A percentile compares a stretch with the other conserved stretches of the same genome.
Evolutionary conservation across 805 yeast species (phyloP).

Genomic region (Sugiyamaella smithiae): DNA sequence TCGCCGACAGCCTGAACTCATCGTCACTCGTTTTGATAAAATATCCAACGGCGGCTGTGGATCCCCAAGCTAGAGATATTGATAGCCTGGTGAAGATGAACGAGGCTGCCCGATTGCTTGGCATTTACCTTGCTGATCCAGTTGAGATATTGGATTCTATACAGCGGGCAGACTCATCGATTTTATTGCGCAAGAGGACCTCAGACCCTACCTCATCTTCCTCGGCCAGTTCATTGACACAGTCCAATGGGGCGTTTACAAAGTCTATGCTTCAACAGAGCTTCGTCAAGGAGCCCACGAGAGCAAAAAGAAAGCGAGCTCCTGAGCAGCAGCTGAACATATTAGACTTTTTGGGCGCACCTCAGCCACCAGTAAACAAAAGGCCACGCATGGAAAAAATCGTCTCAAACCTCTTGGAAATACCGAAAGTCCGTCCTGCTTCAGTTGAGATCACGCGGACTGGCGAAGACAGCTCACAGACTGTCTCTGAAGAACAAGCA

Average conservation of each 20-base stretch:
- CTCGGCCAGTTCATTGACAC: not conserved
- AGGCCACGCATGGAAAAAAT: not conserved
- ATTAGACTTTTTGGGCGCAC: not conserved
- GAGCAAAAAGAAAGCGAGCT: not conserved
- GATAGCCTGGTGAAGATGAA: slow-evolving; percentile 18
- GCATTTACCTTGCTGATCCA: slow-evolving; percentile 25
- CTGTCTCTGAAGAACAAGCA: too few species aligned
- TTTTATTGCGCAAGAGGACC: not conserved
- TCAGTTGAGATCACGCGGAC: too few species aligned
- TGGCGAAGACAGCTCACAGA: too few species aligned
- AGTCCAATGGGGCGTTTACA: not conserved
- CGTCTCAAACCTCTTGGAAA: not conserved
- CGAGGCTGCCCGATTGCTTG: slow-evolving; percentile 24
- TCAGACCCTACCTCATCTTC: not conserved
- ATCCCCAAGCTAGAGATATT: slow-evolving; percentile 6
- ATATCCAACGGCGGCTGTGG: slow-evolving; percentile 15
- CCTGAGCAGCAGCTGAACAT: slow-evolving; percentile 2
- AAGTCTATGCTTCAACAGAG: slow-evolving; percentile 4
- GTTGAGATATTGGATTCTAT: slow-evolving; percentile 33
- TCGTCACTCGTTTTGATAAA: slow-evolving; percentile 15
- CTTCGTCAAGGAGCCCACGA: not conserved
- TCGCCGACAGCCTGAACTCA: not conserved
- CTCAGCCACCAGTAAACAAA: not conserved
- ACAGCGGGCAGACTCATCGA: slow-evolving; percentile 17
- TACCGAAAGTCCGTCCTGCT: too few species aligned